A percentile compares a stretch with the other conserved stretches of the same genome.
These are phyloP conservation scores for Backusella macrospora DNA, from an alignment of 192 early-diverging fungal species.

Conservation along the genomic window DNA sequence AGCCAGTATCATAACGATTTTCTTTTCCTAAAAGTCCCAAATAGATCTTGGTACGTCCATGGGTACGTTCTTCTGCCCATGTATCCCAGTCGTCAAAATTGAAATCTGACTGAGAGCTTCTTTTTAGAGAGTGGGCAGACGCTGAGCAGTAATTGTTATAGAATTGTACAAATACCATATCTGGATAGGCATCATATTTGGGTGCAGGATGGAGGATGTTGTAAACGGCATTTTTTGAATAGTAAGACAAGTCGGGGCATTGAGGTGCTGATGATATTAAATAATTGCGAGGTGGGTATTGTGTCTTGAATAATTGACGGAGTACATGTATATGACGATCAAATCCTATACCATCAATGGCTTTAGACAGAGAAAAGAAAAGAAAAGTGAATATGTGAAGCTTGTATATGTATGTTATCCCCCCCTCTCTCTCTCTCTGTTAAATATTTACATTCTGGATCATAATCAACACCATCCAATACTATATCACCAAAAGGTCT, in stretches of 20 bases:
- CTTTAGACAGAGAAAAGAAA: neutral
- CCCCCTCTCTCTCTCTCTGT: conserved; percentile 27
- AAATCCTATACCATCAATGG: conserved; percentile 17
- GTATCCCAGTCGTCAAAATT: conserved; percentile 77
- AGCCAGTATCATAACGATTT: conserved; percentile 60
- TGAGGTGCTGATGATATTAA: conserved; percentile 73
- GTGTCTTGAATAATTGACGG: conserved; percentile 51
- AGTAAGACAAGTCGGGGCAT: conserved; percentile 68
- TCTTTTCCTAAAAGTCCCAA: conserved; percentile 66
- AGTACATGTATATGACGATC: conserved; percentile 31
- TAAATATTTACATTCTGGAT: conserved; percentile 64
- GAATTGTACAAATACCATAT: conserved; percentile 79
- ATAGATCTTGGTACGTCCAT: conserved; percentile 64
- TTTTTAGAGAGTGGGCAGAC: neutral
- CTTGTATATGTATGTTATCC: conserved; percentile 37
- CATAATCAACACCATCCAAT: conserved; percentile 72
- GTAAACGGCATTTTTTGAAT: conserved; percentile 58
- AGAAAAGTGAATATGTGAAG: conserved; percentile 37
- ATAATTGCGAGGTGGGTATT: conserved; percentile 38
- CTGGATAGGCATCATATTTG: conserved; percentile 54
- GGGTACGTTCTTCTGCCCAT: conserved; percentile 62
- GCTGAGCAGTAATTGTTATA: conserved; percentile 46
- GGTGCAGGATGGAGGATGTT: conserved; percentile 26
- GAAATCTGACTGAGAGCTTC: conserved; percentile 44
- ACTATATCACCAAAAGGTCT: conserved; percentile 73